These are phyloP conservation scores for Colletotrichum echinochloae DNA, from an alignment of 2,329 filamentous ascomycete genomes.

Conservation along the genomic window DNA sequence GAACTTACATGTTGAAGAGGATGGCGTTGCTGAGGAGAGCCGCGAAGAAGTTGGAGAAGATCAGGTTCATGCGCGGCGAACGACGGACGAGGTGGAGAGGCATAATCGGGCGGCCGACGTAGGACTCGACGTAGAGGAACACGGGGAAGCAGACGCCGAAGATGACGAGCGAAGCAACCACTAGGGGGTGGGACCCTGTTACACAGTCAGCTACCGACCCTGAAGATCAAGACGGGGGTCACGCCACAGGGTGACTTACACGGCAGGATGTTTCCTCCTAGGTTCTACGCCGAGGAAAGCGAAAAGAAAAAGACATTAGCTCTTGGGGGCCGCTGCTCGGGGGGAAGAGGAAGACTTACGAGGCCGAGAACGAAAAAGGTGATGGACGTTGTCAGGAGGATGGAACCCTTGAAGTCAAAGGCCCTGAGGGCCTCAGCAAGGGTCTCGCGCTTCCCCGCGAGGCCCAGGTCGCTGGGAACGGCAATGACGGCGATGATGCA, in stretches of 20 bases:
- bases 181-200: slow-evolving; percentile 68
- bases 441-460: slow-evolving; percentile 58
- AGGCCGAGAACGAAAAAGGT: slow-evolving; percentile 70
- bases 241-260: slow-evolving; percentile 55
- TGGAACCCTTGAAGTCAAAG: slow-evolving; percentile 69
- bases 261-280: slow-evolving; percentile 73
- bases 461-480: slow-evolving; percentile 66
- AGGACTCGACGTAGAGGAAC: slow-evolving; percentile 65
- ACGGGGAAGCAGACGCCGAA: slow-evolving; percentile 61
- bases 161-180: slow-evolving; percentile 63
- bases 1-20: slow-evolving; percentile 67
- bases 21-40: slow-evolving; percentile 67
- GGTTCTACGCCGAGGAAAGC: slow-evolving; percentile 54
- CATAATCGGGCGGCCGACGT: slow-evolving; percentile 68
- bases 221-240: background rate
- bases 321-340: background rate
- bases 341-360: slow-evolving; percentile 51
- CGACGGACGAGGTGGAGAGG: slow-evolving; percentile 64
- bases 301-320: slow-evolving; percentile 4
- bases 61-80: slow-evolving; percentile 67
- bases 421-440: slow-evolving; percentile 62
- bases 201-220: slow-evolving; percentile 23
- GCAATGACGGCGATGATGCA: slow-evolving; percentile 58
- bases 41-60: slow-evolving; percentile 66
- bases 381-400: slow-evolving; percentile 63